Percentiles rank a stretch among this genome's conserved stretches.
These are phyloP conservation scores for Lentinula guzmanii DNA, from an alignment of 768 basidiomycete genomes.

Conservation along the genomic window DNA sequence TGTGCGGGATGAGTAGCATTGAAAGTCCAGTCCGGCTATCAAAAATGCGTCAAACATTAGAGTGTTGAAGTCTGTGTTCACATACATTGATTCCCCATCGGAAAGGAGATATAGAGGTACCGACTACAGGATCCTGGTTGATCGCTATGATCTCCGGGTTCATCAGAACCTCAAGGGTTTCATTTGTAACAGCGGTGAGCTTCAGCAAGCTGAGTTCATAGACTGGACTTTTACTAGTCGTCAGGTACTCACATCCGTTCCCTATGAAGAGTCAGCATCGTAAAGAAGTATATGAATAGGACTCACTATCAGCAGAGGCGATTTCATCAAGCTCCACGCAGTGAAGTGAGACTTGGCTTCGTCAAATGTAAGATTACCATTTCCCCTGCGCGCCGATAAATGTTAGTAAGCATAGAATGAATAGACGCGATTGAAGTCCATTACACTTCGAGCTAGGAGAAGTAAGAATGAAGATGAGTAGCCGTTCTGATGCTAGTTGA, in stretches of 20 bases:
- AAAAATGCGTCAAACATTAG: background rate
- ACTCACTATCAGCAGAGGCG: slow-evolving; percentile 51
- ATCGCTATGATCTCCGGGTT: slow-evolving; percentile 65
- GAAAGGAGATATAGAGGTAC: slow-evolving; percentile 58
- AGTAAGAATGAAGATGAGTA: background rate
- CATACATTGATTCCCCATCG: slow-evolving; percentile 65
- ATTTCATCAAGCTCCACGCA: slow-evolving; percentile 68
- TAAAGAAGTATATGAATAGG: background rate
- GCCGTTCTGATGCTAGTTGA: background rate
- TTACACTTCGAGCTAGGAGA: slow-evolving; percentile 47
- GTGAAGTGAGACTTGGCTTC: slow-evolving; percentile 69
- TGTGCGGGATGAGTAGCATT: slow-evolving; percentile 53
- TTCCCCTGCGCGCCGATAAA: slow-evolving; percentile 38
- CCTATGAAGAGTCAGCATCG: slow-evolving; percentile 14
- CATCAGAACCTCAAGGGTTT: slow-evolving; percentile 49
- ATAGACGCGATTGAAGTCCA: background rate
- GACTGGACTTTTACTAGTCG: background rate
- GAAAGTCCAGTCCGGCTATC: slow-evolving; percentile 35
- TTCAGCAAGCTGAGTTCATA: slow-evolving; percentile 13
- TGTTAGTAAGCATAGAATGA: background rate
- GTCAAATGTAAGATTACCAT: slow-evolving; percentile 54
- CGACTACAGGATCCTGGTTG: slow-evolving; percentile 60
- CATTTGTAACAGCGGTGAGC: slow-evolving; percentile 42
- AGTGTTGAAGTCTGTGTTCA: slow-evolving; percentile 6
- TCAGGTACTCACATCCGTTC: slow-evolving; percentile 24